These are phyloP conservation scores for Wickerhamiella bombiphila DNA, from an alignment of 805 yeast genomes.

Conservation along the genomic window DNA sequence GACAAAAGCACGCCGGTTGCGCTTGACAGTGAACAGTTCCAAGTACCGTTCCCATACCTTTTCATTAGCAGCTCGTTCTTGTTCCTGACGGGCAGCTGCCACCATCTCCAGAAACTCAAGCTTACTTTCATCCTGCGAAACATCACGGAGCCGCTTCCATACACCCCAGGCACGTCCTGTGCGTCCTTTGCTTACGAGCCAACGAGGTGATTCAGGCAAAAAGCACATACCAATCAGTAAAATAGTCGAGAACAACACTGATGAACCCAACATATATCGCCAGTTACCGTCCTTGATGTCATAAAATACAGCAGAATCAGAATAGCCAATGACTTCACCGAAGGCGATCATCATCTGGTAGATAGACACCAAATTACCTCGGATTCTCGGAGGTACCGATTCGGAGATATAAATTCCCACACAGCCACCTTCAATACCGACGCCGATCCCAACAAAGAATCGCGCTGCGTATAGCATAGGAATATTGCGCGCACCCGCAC, in stretches of 20 bases:
- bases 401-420: slow-evolving; percentile 51
- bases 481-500: slow-evolving; percentile 35
- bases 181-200: slow-evolving; percentile 36
- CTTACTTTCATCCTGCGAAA: slow-evolving; percentile 29
- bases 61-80: slow-evolving; percentile 20
- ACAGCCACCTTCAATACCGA: slow-evolving; percentile 53
- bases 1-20: slow-evolving; percentile 47
- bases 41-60: slow-evolving; percentile 30
- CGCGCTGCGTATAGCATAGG: slow-evolving; percentile 46
- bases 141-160: slow-evolving; percentile 43
- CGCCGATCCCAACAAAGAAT: slow-evolving; percentile 46
- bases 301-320: slow-evolving; percentile 47
- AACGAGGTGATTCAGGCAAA: slow-evolving; percentile 51
- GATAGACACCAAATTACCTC: slow-evolving; percentile 48
- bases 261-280: slow-evolving; percentile 53
- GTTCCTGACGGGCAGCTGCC: slow-evolving; percentile 36
- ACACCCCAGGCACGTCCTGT: slow-evolving; percentile 33
- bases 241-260: slow-evolving; percentile 41
- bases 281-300: slow-evolving; percentile 39
- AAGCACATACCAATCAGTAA: slow-evolving; percentile 37
- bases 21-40: slow-evolving; percentile 40
- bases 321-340: slow-evolving; percentile 53
- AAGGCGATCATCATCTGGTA: slow-evolving; percentile 52
- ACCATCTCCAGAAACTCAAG: slow-evolving; percentile 45
- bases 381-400: slow-evolving; percentile 39